phyloP scores from a whole-genome alignment of 805 yeast species.

The Metschnikowia arizonensis region DNA sequence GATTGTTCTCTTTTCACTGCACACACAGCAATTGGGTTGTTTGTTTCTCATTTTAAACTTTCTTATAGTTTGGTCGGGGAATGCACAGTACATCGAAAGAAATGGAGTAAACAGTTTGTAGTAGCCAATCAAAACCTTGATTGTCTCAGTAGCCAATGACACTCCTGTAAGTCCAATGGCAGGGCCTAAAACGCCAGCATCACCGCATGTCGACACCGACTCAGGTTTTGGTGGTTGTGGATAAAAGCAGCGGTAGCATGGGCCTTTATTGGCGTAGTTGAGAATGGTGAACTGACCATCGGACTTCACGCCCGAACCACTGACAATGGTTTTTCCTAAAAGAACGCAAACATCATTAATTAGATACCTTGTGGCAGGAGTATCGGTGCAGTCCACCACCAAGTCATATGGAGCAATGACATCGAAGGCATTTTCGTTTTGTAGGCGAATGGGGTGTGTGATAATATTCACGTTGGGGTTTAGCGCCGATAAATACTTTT shows the following conservation, averaged over 20 bases:
- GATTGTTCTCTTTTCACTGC: slow-evolving; percentile 54
- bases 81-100: slow-evolving; percentile 63
- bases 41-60: slow-evolving; percentile 76
- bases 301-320: slow-evolving; percentile 87
- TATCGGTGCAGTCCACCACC: slow-evolving; percentile 90
- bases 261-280: slow-evolving; percentile 65
- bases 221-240: slow-evolving; percentile 88
- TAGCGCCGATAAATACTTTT: slow-evolving; percentile 43
- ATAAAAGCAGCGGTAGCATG: slow-evolving; percentile 92
- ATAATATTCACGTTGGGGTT: slow-evolving; percentile 65
- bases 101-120: slow-evolving; percentile 65
- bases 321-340: slow-evolving; percentile 65
- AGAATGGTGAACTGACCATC: slow-evolving; percentile 87
- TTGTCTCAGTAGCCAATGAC: slow-evolving; percentile 82
- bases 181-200: slow-evolving; percentile 93
- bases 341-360: slow-evolving; percentile 80
- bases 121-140: slow-evolving; percentile 62
- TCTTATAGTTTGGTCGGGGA: slow-evolving; percentile 61
- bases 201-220: slow-evolving; percentile 79
- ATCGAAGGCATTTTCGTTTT: slow-evolving; percentile 55
- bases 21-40: slow-evolving; percentile 56
- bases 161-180: slow-evolving; percentile 91
- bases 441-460: slow-evolving; percentile 50
- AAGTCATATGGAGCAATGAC: slow-evolving; percentile 65
- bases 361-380: slow-evolving; percentile 82